Evolutionary conservation across 192 early-diverging fungal genomes (phyloP).

Genomic region (Backusella tarrabulga): DNA sequence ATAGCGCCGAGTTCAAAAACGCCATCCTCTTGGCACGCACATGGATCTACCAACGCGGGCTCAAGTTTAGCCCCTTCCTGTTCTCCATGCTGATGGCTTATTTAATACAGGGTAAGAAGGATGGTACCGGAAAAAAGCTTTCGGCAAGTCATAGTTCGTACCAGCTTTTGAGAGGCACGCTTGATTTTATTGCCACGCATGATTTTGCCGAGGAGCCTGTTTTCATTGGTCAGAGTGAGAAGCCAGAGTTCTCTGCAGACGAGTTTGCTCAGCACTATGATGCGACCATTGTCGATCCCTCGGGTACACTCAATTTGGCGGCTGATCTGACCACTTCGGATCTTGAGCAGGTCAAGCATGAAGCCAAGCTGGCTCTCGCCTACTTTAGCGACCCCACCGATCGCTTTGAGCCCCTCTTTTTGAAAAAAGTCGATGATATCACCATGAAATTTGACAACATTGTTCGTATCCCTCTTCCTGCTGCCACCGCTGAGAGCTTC

Average conservation of each 20-base stretch:
- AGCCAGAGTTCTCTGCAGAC: conserved; percentile 59
- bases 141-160: conserved; percentile 74
- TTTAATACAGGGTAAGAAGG: conserved; percentile 63
- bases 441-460: conserved; percentile 75
- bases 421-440: conserved; percentile 64
- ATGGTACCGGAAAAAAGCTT: conserved; percentile 60
- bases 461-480: conserved; percentile 33
- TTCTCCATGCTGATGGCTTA: conserved; percentile 88
- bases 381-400: conserved; percentile 69
- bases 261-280: conserved; percentile 67
- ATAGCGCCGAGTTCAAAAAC: conserved; percentile 75
- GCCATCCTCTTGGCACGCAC: conserved; percentile 78
- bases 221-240: conserved; percentile 66
- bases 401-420: conserved; percentile 76
- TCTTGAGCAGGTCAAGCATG: conserved; percentile 73
- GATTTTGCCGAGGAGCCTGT: conserved; percentile 64
- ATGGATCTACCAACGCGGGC: conserved; percentile 81
- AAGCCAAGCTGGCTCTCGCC: conserved; percentile 60
- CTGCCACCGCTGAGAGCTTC: conserved; percentile 28
- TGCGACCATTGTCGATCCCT: conserved; percentile 83
- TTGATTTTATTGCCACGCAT: conserved; percentile 79
- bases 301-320: conserved; percentile 82
- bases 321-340: conserved; percentile 61
- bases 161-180: conserved; percentile 81
- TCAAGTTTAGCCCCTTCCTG: conserved; percentile 75